Conservation (phyloP, 1,284 basidiomycete species). For the Leccinum pachyderme region DNA sequence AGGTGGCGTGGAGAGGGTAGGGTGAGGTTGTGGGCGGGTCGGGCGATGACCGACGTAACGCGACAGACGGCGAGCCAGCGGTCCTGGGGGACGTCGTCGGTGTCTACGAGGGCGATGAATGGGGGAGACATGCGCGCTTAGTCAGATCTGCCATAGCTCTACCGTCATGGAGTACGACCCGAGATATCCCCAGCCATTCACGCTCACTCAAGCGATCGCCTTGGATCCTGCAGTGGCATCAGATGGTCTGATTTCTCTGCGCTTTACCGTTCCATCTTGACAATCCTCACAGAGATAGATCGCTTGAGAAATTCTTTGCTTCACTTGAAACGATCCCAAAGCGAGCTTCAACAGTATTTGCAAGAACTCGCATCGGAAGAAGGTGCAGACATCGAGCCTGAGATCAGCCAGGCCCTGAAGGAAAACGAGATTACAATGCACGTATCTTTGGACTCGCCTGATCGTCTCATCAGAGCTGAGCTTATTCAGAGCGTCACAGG, state of each 20-base stretch:
- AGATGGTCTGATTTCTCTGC: constrained; percentile 50
- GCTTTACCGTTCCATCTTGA: neutral
- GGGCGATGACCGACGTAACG: constrained; percentile 73
- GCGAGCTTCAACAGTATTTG: constrained; percentile 50
- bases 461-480: constrained; percentile 15
- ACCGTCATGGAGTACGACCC: constrained; percentile 61
- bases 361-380: constrained; percentile 28
- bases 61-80: constrained; percentile 65
- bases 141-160: constrained; percentile 9
- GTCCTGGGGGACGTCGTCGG: constrained; percentile 37
- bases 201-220: constrained; percentile 60
- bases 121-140: constrained; percentile 34
- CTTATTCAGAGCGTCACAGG: constrained; percentile 59
- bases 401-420: constrained; percentile 44
- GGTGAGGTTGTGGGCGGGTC: constrained; percentile 35
- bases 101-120: constrained; percentile 62
- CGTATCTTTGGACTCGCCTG: constrained; percentile 11
- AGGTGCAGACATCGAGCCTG: constrained; percentile 35
- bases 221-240: constrained; percentile 68
- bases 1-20: constrained; percentile 44
- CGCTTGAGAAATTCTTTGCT: constrained; percentile 71
- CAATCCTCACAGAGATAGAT: constrained; percentile 57
- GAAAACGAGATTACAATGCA: constrained; percentile 56
- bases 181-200: constrained; percentile 73
- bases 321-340: constrained; percentile 65